phyloP scores from a whole-genome alignment of 164 flowering plant genomes.

The Magnolia officinalis region DNA sequence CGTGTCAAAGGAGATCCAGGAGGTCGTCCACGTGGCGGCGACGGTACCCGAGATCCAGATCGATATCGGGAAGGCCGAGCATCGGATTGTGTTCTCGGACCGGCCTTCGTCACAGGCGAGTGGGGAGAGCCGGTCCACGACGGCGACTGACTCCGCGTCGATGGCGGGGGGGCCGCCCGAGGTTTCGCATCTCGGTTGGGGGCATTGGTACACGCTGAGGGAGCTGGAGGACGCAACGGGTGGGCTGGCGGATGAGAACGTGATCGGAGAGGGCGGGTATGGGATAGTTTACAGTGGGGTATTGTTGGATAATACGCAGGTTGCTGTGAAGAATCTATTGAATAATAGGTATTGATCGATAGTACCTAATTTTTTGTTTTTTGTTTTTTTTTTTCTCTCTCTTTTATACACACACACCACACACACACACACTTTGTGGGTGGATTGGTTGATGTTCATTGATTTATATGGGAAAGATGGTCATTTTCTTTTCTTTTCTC shows the following conservation, averaged over 20 bases:
- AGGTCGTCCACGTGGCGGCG: conserved; percentile 44
- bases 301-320: conserved; percentile 60
- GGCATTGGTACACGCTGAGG: conserved; percentile 89
- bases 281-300: conserved; percentile 91
- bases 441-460: background rate
- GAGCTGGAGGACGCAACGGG: conserved; percentile 88
- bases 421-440: background rate
- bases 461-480: background rate
- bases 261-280: conserved; percentile 98
- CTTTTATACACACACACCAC: no score
- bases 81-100: conserved; percentile 71
- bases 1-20: conserved; percentile 77
- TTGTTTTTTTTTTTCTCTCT: background rate
- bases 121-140: conserved; percentile 68
- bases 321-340: conserved; percentile 88
- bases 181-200: conserved; percentile 98
- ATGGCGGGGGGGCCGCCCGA: conserved; percentile 60
- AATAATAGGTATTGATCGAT: conserved; percentile 64
- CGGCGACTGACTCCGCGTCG: conserved; percentile 52
- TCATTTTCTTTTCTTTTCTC: no score
- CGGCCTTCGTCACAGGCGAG: conserved; percentile 48
- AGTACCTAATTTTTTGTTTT: background rate
- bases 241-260: conserved; percentile 84
- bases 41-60: conserved; percentile 78
- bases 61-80: conserved; percentile 82